Percentiles rank a stretch among this genome's conserved stretches.
These are phyloP conservation scores for Diaporthe helianthi DNA, from an alignment of 2,329 filamentous ascomycete species.

Conservation along the genomic window DNA sequence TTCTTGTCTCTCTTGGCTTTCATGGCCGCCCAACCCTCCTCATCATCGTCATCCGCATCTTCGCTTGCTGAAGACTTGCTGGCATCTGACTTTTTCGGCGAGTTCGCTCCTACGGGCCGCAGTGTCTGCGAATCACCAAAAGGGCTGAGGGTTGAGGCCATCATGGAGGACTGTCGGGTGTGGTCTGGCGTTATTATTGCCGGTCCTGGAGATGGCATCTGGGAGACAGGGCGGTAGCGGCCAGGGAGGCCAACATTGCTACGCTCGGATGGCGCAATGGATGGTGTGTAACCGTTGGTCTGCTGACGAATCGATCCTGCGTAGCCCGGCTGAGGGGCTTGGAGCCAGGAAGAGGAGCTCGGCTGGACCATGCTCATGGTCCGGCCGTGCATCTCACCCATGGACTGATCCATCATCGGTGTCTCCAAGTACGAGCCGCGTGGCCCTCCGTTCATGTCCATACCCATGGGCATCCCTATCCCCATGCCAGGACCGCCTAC, in stretches of 20 bases:
- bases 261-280: constrained; percentile 93
- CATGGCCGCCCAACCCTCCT: constrained; percentile 75
- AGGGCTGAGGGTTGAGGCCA: constrained; percentile 49
- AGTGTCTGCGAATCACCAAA: constrained; percentile 41
- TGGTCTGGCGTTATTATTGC: constrained; percentile 40
- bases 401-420: constrained; percentile 52
- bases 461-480: constrained; percentile 37
- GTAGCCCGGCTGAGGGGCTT: constrained; percentile 52
- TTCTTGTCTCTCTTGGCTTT: constrained; percentile 73
- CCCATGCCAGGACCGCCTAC: constrained; percentile 42
- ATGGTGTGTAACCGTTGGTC: constrained; percentile 77
- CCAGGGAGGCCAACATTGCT: constrained; percentile 92
- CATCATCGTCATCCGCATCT: constrained; percentile 67
- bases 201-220: constrained; percentile 52
- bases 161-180: constrained; percentile 49
- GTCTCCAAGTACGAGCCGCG: constrained; percentile 54
- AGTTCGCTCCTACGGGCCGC: constrained; percentile 39
- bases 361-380: constrained; percentile 88
- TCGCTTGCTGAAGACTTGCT: constrained; percentile 47
- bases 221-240: constrained; percentile 88
- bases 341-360: constrained; percentile 64
- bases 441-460: constrained; percentile 39
- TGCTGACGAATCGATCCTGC: constrained; percentile 58
- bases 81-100: constrained; percentile 47
- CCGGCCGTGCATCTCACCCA: constrained; percentile 59